Evolutionary conservation across 2,329 filamentous ascomycete species (phyloP).

Genomic region (Cytospora schulzeri): DNA sequence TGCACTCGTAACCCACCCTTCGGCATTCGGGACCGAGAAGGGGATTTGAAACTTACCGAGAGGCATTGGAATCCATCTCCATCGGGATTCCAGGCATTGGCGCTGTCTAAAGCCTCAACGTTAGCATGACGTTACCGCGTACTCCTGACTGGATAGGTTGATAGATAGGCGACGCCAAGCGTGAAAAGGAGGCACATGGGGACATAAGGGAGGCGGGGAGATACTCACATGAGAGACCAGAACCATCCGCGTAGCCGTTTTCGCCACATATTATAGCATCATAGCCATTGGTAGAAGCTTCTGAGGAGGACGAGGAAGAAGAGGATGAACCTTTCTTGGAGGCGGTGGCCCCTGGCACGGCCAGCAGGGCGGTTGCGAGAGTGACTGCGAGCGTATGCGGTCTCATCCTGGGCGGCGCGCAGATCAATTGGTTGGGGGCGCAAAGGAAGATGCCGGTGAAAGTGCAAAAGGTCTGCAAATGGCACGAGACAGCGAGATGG

Average conservation of each 20-base stretch:
- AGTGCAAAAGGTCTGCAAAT: no score
- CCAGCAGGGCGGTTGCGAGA: slow-evolving; percentile 28
- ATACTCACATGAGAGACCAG: slow-evolving; percentile 20
- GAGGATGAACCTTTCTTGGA: neutral
- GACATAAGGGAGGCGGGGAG: neutral
- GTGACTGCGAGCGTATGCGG: neutral
- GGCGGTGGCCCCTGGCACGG: slow-evolving; percentile 12
- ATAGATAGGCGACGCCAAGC: neutral
- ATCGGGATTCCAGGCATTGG: slow-evolving; percentile 39
- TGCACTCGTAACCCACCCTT: slow-evolving; percentile 1
- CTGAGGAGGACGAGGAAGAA: neutral
- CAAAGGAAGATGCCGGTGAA: neutral
- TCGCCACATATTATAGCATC: slow-evolving; percentile 35
- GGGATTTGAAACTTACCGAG: slow-evolving; percentile 31
- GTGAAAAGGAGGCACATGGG: neutral
- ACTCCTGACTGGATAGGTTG: neutral
- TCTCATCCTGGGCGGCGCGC: slow-evolving; percentile 9
- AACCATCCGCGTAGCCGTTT: slow-evolving; percentile 30
- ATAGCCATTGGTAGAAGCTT: slow-evolving; percentile 30
- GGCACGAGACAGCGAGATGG: no score
- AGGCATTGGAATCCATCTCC: slow-evolving; percentile 36
- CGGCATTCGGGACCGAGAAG: neutral
- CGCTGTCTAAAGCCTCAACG: slow-evolving; percentile 31
- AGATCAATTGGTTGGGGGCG: neutral
- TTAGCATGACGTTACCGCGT: slow-evolving; percentile 8